Base-by-base conservation (phyloP, 2,329 filamentous ascomycete genomes). In the Corinectria fuckeliana region DNA sequence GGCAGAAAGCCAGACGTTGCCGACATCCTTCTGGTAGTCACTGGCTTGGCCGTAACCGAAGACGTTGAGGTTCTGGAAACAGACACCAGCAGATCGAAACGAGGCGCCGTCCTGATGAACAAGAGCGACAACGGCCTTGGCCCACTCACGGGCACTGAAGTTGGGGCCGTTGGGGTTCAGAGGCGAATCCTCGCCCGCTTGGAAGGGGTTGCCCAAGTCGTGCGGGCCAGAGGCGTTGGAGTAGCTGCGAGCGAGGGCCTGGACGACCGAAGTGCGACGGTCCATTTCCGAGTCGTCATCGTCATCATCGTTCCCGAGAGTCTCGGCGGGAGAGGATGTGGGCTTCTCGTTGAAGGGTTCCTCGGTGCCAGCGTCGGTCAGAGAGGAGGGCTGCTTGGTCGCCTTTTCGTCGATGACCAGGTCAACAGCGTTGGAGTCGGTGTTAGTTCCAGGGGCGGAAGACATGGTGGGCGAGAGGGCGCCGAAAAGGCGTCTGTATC, bases 11-110 rank as follows among this genome's bases (percentile, higher is more conserved):
- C 84, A 86, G 56, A 88, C 77, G 65, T 89, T 90, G 63, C 76
- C 78, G 26, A 90, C 85, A 63, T 88, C 83, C 75, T 87, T 88
- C 71, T 92, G 89, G 74, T 88, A 91, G 72, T 91, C 89, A 1
- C 88, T 90, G 1, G 85, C 80, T 38, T 82, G 83, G 42, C 88
- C 88, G 67, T 83, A 91, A 38, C 89, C 88, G 69, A 87, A 86
- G 5, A 91, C 87, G 60, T 85, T 90, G 56, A 92, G 78, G 69
- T 91, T 83, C 73, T 85, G 83, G 77, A 89, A 91, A 50, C 82
- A 81, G 42, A 92, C 80, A 45, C 89, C 89, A 1, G 85, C 82
- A 13, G 84, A 85, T 67, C 88, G 83, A 72, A 86, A 86, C 13
- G 76, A 72, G 63, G 80, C 78, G 51, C 85, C 87, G 57, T 84